A percentile compares a stretch with the other conserved stretches of the same genome.
Evolutionary conservation across 345 rosid species (phyloP).

Genomic region (Acer negundo): DNA sequence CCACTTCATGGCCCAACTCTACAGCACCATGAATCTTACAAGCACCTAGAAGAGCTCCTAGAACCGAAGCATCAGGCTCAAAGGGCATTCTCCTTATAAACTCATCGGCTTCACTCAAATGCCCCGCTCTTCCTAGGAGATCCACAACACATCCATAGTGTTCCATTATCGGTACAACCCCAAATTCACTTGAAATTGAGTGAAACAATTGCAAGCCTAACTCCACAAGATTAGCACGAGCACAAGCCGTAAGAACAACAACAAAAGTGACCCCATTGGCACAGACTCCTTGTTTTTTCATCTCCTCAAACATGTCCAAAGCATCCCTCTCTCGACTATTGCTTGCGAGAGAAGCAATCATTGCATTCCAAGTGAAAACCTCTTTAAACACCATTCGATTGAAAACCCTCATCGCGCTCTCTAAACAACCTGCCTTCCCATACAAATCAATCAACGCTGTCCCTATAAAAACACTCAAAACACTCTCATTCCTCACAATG

Average conservation of each 20-base stretch:
- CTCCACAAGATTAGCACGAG: constrained; percentile 51
- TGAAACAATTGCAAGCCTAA: constrained; percentile 48
- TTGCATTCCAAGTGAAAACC: constrained; percentile 76
- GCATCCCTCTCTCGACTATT: constrained; percentile 53
- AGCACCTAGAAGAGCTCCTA: constrained; percentile 72
- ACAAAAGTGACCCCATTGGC: constrained; percentile 66
- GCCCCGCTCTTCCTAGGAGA: constrained; percentile 76
- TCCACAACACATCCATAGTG: constrained; percentile 81
- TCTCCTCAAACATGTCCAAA: constrained; percentile 55
- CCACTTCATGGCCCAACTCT: constrained; percentile 54
- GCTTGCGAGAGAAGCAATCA: constrained; percentile 56
- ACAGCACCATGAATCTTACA: constrained; percentile 66
- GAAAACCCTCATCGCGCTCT: constrained; percentile 42
- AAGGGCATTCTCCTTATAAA: constrained; percentile 55
- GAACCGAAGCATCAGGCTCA: constrained; percentile 61
- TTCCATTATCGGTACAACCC: constrained; percentile 56
- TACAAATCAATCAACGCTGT: constrained; percentile 70
- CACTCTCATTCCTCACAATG: constrained; percentile 38
- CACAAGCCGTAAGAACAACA: constrained; percentile 68
- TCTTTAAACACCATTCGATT: constrained; percentile 30
- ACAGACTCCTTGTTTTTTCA: constrained; percentile 34
- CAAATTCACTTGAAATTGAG: constrained; percentile 38
- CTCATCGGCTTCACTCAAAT: constrained; percentile 53
- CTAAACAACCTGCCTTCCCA: constrained; percentile 55
- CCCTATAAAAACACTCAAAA: constrained; percentile 39